Conservation (phyloP, 805 yeast genomes). For the Saccharomycopsis capsularis region DNA sequence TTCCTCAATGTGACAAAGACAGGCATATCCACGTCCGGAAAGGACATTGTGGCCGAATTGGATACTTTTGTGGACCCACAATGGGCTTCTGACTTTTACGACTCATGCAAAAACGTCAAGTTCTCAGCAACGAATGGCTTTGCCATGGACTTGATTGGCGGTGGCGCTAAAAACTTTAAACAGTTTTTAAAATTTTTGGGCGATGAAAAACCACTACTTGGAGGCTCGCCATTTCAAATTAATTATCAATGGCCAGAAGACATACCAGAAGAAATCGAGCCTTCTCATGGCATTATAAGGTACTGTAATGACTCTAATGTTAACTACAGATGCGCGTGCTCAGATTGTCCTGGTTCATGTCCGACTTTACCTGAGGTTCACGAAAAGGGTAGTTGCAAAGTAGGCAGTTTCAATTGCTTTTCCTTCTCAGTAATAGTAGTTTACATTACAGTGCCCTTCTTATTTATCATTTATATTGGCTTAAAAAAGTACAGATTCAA, state of each 20-base stretch:
- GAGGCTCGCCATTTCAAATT: slow-evolving; percentile 95
- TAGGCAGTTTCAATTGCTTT: slow-evolving; percentile 65
- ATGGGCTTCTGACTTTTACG: slow-evolving; percentile 61
- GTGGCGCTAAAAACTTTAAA: slow-evolving; percentile 77
- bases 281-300: slow-evolving; percentile 27
- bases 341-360: slow-evolving; percentile 81
- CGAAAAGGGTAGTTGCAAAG: slow-evolving; percentile 35
- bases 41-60: slow-evolving; percentile 63
- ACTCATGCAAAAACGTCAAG: slow-evolving; percentile 84
- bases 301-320: slow-evolving; percentile 53
- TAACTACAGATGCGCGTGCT: slow-evolving; percentile 72
- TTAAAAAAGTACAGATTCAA: slow-evolving; percentile 25
- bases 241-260: slow-evolving; percentile 51
- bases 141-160: slow-evolving; percentile 96
- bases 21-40: slow-evolving; percentile 42
- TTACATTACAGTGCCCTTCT: slow-evolving; percentile 34
- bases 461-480: slow-evolving; percentile 21
- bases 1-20: slow-evolving; percentile 64
- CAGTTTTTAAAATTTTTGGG: slow-evolving; percentile 84
- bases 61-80: slow-evolving; percentile 51
- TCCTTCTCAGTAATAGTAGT: slow-evolving; percentile 53
- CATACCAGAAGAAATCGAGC: slow-evolving; percentile 28
- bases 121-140: slow-evolving; percentile 92
- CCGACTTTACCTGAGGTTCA: slow-evolving; percentile 52
- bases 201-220: slow-evolving; percentile 86